Evolutionary conservation across 495 filamentous ascomycete species (phyloP), one percentile per base, ranked within the genome.

Genomic region (Daldinia concentrica): DNA sequence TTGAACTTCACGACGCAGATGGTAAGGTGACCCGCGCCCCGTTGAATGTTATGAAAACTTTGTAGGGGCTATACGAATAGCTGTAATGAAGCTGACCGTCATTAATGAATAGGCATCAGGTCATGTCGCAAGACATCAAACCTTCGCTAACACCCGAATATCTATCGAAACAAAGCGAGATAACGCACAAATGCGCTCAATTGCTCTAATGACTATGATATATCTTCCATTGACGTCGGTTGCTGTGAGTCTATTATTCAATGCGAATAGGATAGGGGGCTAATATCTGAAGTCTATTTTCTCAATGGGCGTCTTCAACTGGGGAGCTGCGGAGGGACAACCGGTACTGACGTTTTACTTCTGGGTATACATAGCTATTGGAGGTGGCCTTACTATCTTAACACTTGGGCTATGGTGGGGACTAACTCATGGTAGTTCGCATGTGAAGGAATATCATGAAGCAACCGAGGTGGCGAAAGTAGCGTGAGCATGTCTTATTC

Each of bases 231-330:
- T 71, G 8, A 66, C 68, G 8, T 66, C 68, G 4, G 57, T 71
- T 54, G 68, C 68, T 52, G 68, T 66, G 14, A 62, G 68, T 66
- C 9, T 8, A 58, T 2, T 27, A 6, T 11, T 32, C 0, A 36
- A 48, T 6, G 39, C 34, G 17, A 27, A 11, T 1, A 8, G 17
- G 2, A 14, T 4, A 37, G 15, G 27, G 12, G 5, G 27, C 57
- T 70, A 61, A 71, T 17, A 5, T 45, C 1, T 52, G 3, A 19
- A 71, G 68, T 62, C 68, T 19, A 61, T 71, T 24, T 71, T 66
- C 51, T 71, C 68, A 1, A 71, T 71, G 68, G 68, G 62, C 1
- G 68, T 71, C 11, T 71, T 71, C 27, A 62, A 71, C 34, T 71
- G 68, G 68, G 12, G 14, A 0, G 57, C 50, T 9, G 36, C 27